phyloP scores from a whole-genome alignment of 768 basidiomycete species.

The Leccinum subtestaceum region DNA sequence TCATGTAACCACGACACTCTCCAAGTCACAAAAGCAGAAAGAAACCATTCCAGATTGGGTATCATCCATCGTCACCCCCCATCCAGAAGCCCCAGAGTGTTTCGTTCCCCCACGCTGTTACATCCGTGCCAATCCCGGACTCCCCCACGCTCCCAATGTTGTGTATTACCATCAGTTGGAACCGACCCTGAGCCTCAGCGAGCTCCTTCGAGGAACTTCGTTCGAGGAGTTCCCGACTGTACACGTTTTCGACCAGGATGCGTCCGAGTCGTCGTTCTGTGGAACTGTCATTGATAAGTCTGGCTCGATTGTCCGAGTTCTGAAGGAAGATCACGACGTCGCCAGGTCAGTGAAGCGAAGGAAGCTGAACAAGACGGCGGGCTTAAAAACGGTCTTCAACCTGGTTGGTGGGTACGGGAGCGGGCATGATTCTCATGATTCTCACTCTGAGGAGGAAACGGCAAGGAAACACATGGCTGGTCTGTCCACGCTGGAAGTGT shows the following conservation, averaged over 20 bases:
- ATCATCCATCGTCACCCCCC: constrained; percentile 46
- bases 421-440: constrained; percentile 40
- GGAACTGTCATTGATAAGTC: constrained; percentile 57
- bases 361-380: constrained; percentile 50
- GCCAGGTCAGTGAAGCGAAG: constrained; percentile 50
- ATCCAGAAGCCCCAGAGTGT: constrained; percentile 53
- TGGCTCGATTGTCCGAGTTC: constrained; percentile 35
- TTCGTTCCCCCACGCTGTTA: constrained; percentile 60
- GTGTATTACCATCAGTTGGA: constrained; percentile 58
- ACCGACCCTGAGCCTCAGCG: constrained; percentile 42
- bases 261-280: constrained; percentile 43
- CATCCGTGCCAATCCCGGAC: constrained; percentile 45
- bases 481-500: constrained; percentile 24
- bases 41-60: constrained; percentile 56
- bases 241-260: constrained; percentile 62
- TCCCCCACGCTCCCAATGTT: constrained; percentile 24
- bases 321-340: constrained; percentile 16
- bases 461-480: constrained; percentile 6
- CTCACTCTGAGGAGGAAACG: constrained; percentile 30
- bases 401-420: constrained; percentile 63
- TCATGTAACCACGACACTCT: constrained; percentile 32
- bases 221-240: constrained; percentile 87
- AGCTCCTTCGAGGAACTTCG: constrained; percentile 52
- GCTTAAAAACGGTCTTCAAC: constrained; percentile 54
- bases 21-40: constrained; percentile 43